Conservation (phyloP, 2,329 filamentous ascomycete genomes). For the Aspergillus phoenicis region DNA sequence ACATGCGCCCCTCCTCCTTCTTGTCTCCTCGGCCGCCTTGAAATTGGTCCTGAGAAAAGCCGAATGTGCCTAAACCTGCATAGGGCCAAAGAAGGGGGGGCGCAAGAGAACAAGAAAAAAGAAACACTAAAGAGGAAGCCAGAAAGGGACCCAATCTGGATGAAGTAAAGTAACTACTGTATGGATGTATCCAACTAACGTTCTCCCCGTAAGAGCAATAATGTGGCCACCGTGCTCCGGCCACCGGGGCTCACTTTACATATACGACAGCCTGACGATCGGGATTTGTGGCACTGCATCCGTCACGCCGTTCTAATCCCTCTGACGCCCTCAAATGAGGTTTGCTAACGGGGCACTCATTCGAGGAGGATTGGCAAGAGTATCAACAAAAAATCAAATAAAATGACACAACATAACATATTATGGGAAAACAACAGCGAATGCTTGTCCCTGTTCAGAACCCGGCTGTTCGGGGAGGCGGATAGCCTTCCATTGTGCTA, state of each 20-base stretch:
- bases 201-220: not conserved
- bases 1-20: not conserved
- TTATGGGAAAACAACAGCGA: too few species aligned
- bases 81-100: constrained; percentile 5
- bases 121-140: too few species aligned
- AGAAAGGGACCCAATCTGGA: not conserved
- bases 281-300: constrained; percentile 3
- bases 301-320: not conserved
- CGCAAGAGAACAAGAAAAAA: not conserved
- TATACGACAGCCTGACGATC: not conserved
- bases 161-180: not conserved
- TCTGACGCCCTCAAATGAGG: not conserved
- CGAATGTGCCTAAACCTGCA: constrained; percentile 1
- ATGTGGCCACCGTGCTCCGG: not conserved
- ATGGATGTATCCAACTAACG: not conserved
- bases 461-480: not conserved
- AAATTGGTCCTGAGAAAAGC: not conserved
- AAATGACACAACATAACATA: too few species aligned
- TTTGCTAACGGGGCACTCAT: not conserved
- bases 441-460: not conserved
- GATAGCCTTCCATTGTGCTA: not conserved
- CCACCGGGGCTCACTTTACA: not conserved
- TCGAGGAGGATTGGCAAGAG: too few species aligned
- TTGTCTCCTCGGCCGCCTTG: not conserved
- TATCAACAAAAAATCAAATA: too few species aligned